Evolutionary conservation across 2,329 filamentous ascomycete genomes (phyloP), one percentile per base, ranked within the genome.

Genomic region (Cordyceps cicadae): DNA sequence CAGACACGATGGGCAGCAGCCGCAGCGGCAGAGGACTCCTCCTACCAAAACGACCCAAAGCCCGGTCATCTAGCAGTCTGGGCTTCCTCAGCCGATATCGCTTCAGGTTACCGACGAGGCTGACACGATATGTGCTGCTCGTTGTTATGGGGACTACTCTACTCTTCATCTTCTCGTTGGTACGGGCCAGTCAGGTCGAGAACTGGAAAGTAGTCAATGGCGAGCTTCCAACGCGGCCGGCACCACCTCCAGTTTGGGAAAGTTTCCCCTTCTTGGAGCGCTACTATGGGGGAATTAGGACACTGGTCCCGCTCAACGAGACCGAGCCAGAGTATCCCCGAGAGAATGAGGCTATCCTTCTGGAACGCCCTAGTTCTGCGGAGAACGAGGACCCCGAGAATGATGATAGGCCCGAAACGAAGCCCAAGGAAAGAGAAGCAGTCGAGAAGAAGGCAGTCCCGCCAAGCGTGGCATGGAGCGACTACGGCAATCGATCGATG

Each of bases 261-360:
- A 83, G 82, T 11, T 97, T 96, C 70, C 85, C 86, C 0, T 95
- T 96, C 68, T 74, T 99, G 63, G 87, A 87, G 63, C 83, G 92
- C 64, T 99, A 97, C 71, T 94, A 97, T 71, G 93, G 92, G 15
- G 94, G 94, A 0, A 81, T 99, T 62, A 81, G 87, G 64, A 88
- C 83, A 0, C 70, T 99, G 63, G 83, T 89, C 0, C 74, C 84
- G 0, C 76, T 85, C 29, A 72, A 79, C 15, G 78, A 89, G 53
- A 93, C 92, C 65, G 77, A 81, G 11, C 87, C 92, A 0, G 90
- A 97, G 69, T 97, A 96, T 70, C 93, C 94, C 1, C 79, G 81
- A 8, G 74, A 81, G 54, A 85, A 87, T 55, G 86, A 87, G 65
- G 72, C 81, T 4, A 45, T 74, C 48, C 51, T 19, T 21, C 39